Evolutionary conservation across 805 yeast species (phyloP).

Genomic region (Saccharomycopsis olivae): DNA sequence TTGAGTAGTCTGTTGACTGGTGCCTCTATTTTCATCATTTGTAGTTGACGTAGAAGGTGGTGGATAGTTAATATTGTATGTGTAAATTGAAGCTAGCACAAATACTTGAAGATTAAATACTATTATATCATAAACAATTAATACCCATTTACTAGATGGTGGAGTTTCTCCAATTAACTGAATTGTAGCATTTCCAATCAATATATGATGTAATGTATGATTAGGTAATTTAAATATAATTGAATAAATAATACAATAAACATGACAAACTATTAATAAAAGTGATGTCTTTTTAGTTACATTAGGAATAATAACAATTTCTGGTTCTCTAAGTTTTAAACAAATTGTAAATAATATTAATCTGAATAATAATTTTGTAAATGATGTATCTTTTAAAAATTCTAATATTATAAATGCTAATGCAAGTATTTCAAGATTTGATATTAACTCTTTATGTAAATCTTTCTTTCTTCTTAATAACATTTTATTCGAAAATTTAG

Average conservation of each 20-base stretch:
- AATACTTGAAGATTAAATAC: constrained; percentile 10
- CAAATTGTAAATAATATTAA: neutral
- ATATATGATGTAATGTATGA: constrained; percentile 1
- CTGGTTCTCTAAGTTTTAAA: constrained; percentile 3
- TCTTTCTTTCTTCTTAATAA: neutral
- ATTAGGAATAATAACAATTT: neutral
- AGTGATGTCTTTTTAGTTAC: constrained; percentile 1
- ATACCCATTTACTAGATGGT: constrained; percentile 4
- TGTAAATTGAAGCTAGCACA: neutral
- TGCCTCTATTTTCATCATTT: neutral
- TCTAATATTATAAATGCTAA: constrained; percentile 8
- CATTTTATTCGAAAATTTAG: no score
- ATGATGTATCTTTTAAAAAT: constrained; percentile 15
- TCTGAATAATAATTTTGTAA: constrained; percentile 11
- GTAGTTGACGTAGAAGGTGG: no score
- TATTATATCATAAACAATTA: constrained; percentile 9
- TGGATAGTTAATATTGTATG: neutral
- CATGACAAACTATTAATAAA: constrained; percentile 4
- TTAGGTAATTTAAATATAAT: constrained; percentile 5
- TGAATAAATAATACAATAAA: constrained; percentile 9
- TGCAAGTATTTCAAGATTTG: constrained; percentile 7
- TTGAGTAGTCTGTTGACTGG: neutral
- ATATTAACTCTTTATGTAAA: constrained; percentile 5
- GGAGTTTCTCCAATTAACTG: constrained; percentile 15
- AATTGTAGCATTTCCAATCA: constrained; percentile 12